A percentile compares a stretch with the other conserved stretches of the same genome.
Conservation (phyloP, 192 early-diverging fungal genomes). For the Powellomyces hirtus region DNA sequence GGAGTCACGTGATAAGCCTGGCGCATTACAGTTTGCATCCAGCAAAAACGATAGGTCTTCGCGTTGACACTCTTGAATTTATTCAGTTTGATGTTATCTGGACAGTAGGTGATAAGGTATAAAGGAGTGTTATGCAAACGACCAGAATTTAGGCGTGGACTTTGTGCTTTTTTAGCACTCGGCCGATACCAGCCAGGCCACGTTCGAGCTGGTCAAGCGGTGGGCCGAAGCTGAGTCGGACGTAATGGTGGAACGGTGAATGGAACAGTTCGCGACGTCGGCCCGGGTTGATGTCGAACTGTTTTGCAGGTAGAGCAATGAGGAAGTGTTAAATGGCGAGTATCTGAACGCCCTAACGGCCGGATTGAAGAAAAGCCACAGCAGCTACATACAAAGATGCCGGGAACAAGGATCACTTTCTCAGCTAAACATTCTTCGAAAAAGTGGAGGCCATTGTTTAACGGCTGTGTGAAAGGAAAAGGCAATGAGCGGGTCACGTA, state of each 20-base stretch:
- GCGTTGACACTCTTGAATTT: no score
- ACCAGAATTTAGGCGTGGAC: background rate
- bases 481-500: background rate
- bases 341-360: background rate
- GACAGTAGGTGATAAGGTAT: no score
- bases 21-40: no score
- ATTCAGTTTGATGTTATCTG: no score
- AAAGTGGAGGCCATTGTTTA: conserved; percentile 51
- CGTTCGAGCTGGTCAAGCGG: conserved; percentile 47
- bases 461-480: conserved; percentile 26
- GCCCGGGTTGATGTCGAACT: conserved; percentile 56
- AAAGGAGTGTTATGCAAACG: no score
- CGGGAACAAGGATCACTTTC: conserved; percentile 51
- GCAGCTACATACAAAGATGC: conserved; percentile 39
- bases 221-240: conserved; percentile 54
- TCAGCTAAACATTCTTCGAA: conserved; percentile 57
- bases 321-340: no score
- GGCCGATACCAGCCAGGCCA: conserved; percentile 49
- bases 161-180: conserved; percentile 26
- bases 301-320: background rate
- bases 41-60: no score
- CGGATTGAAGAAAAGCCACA: background rate
- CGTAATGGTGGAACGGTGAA: conserved; percentile 55
- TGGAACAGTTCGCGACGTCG: conserved; percentile 53
- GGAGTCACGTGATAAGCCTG: no score